Evolutionary conservation across 163 green algal genomes (phyloP), one percentile per base, ranked within the genome.

Genomic region (Picocystis sp.): DNA sequence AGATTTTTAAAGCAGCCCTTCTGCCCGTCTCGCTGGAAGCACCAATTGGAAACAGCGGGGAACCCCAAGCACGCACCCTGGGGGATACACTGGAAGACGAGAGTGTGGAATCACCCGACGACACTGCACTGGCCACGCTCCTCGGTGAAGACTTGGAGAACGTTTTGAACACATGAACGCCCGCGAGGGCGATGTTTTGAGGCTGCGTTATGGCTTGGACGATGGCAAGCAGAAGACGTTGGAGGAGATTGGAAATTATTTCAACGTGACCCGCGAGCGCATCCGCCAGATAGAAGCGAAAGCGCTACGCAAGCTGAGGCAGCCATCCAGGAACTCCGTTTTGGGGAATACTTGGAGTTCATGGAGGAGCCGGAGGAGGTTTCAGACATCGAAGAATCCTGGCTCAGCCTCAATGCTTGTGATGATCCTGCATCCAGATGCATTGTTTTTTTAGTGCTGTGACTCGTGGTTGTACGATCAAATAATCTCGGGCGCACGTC

Each of bases 251-350:
- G 86, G 86, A 15, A 13, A 44, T 1, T 22, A 59, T 42, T 84
- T 86, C 53, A 62, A 81, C 35, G 75, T 84, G 65, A 95, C 85
- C 11, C 70, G 86, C 15, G 86, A 95, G 77, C 77, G 86, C 47
- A 87, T 95, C 42, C 70, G 86, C 15, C 86, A 95, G 77, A 83
- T 95, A 24, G 86, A 95, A 71, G 64, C 65, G 38, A 93, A 92
- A 68, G 82, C 81, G 13, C 50, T 95, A 42, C 67, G 66, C 17
- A 86, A 88, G 70, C 66, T 93, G 45, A 74, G 71, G 43, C 46
- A 66, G 15, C 51, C 22, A 2, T 24, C 19, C 25, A 43, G 56
- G 24, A 43, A 21, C 24, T 43, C 12, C 15, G 38, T 57, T 21
- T 25, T 63, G 19, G 14, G 19, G 56, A 63, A 3, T 63, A 63